Conservation (phyloP, 208 protist species). For the Phytomonas francai region DNA sequence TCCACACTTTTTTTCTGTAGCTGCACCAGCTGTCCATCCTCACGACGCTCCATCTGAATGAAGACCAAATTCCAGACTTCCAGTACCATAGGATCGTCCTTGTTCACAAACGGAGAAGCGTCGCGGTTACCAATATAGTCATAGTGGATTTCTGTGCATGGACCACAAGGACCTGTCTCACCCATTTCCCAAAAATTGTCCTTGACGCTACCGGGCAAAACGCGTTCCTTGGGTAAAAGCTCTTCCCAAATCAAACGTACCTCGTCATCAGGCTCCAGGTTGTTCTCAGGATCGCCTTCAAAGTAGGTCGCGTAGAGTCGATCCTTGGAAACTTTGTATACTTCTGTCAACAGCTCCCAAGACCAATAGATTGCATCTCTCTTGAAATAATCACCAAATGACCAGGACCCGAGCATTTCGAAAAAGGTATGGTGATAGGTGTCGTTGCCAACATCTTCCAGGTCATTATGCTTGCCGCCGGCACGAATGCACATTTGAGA, state of each 20-base stretch:
- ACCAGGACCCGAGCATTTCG: constrained; percentile 99
- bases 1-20: constrained; percentile 95
- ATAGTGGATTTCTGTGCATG: constrained; percentile 98
- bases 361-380: constrained; percentile 95
- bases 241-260: constrained; percentile 91
- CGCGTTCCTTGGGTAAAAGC: constrained; percentile 83
- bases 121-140: constrained; percentile 96
- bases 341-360: constrained; percentile 96
- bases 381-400: constrained; percentile 99
- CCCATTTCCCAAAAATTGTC: constrained; percentile 99
- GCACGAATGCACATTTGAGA: constrained; percentile 99
- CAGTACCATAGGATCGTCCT: constrained; percentile 97
- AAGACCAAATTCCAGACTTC: constrained; percentile 99
- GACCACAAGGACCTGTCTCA: constrained; percentile 96
- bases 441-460: constrained; percentile 99
- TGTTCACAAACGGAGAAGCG: constrained; percentile 95
- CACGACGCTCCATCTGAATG: constrained; percentile 97
- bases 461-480: constrained; percentile 99
- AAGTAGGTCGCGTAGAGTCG: constrained; percentile 99
- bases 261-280: constrained; percentile 90
- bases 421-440: constrained; percentile 99
- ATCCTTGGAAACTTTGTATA: constrained; percentile 90
- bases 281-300: constrained; percentile 86
- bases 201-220: constrained; percentile 92
- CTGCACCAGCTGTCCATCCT: constrained; percentile 69